These are phyloP conservation scores for Zygnema cylindricum DNA, from an alignment of 139 green algal genomes.

Conservation along the genomic window DNA sequence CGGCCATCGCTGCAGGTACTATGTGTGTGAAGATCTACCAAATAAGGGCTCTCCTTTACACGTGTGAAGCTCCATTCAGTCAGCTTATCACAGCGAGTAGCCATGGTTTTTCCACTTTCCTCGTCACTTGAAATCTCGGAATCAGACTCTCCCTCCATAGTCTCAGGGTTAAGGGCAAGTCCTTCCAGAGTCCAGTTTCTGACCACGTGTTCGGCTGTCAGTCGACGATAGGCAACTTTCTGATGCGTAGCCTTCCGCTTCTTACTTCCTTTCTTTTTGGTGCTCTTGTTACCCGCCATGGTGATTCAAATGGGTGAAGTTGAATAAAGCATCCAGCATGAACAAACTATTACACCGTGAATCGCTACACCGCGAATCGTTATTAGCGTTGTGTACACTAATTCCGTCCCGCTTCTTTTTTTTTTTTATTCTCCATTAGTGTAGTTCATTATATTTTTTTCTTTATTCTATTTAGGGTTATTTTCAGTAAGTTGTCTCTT, in stretches of 20 bases:
- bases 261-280: neutral
- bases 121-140: neutral
- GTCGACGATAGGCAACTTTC: neutral
- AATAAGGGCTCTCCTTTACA: neutral
- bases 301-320: no score
- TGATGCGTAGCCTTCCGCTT: neutral
- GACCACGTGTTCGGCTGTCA: neutral
- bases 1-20: constrained; percentile 55
- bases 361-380: no score
- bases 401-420: no score
- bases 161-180: neutral
- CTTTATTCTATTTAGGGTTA: no score
- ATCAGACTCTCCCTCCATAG: neutral
- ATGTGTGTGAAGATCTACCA: constrained; percentile 47
- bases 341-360: no score
- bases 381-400: no score
- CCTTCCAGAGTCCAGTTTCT: neutral
- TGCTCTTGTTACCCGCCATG: neutral
- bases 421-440: no score
- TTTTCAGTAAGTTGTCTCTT: no score
- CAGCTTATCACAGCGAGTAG: no score
- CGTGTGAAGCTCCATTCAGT: neutral
- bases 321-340: no score
- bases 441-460: no score
- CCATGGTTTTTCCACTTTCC: neutral